Conservation (phyloP, 2,329 filamentous ascomycete genomes). For the Colletotrichum cuscutae region DNA sequence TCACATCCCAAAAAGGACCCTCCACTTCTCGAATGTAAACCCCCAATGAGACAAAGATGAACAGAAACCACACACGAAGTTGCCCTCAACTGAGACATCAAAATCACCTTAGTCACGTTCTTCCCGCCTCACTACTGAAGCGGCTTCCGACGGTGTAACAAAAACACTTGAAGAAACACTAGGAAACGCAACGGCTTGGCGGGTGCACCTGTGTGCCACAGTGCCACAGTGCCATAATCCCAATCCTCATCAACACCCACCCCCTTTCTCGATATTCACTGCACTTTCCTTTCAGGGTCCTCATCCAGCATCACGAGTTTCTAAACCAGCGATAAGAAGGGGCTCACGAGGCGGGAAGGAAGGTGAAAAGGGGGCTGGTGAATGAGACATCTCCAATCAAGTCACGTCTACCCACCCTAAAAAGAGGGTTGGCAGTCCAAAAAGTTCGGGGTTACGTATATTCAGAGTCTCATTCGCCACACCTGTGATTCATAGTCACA, state of each 20-base stretch:
- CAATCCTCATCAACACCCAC: neutral
- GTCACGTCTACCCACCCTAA: neutral
- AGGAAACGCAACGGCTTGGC: neutral
- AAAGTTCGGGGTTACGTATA: neutral
- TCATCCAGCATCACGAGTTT: neutral
- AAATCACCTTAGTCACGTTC: neutral
- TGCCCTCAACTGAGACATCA: neutral
- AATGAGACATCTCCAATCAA: conserved; percentile 30
- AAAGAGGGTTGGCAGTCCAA: neutral
- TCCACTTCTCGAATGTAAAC: too few species aligned
- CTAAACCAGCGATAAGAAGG: neutral
- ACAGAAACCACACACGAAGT: neutral
- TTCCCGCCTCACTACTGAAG: neutral
- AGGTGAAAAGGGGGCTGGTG: neutral
- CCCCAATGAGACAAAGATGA: neutral
- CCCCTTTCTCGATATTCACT: neutral
- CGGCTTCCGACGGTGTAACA: neutral
- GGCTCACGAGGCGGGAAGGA: neutral
- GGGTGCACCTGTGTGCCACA: neutral
- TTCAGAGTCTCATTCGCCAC: neutral
- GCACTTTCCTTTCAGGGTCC: conserved; percentile 9
- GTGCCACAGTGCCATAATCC: neutral
- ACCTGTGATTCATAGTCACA: neutral
- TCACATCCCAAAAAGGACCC: too few species aligned
- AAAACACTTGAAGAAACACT: too few species aligned